These are phyloP conservation scores for Metschnikowia cerradonensis DNA, from an alignment of 805 yeast species.

Conservation along the genomic window DNA sequence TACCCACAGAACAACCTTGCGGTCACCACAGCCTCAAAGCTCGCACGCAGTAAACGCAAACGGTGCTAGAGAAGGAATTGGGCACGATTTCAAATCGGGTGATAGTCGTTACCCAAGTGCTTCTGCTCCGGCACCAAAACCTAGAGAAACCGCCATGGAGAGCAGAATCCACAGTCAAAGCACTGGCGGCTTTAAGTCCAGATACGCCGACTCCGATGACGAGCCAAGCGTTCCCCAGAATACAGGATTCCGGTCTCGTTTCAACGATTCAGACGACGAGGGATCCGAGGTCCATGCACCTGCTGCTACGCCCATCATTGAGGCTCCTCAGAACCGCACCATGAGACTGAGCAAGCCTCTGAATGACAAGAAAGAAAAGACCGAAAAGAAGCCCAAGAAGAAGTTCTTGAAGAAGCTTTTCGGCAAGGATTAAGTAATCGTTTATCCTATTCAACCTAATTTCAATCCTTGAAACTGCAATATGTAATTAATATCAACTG, in stretches of 20 bases:
- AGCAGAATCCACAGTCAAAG: background rate
- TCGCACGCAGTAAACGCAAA: background rate
- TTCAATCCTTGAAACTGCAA: no score
- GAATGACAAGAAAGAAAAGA: slow-evolving; percentile 8
- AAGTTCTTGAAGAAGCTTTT: slow-evolving; percentile 39
- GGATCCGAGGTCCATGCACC: slow-evolving; percentile 1
- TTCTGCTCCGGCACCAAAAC: background rate
- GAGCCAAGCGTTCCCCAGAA: slow-evolving; percentile 27
- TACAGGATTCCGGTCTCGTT: slow-evolving; percentile 24
- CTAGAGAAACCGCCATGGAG: background rate
- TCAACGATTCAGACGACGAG: slow-evolving; percentile 31
- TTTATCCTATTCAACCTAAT: background rate
- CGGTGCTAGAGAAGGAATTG: background rate
- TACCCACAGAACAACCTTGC: slow-evolving; percentile 8
- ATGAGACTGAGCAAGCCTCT: slow-evolving; percentile 11
- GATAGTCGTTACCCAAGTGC: background rate
- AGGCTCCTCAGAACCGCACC: slow-evolving; percentile 10
- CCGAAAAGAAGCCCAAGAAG: slow-evolving; percentile 25
- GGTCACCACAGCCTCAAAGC: slow-evolving; percentile 1
- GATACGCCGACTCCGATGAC: slow-evolving; percentile 63
- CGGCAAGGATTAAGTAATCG: slow-evolving; percentile 22
- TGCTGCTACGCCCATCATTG: slow-evolving; percentile 2
- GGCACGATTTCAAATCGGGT: background rate
- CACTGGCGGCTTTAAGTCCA: slow-evolving; percentile 40
- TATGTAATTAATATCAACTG: no score